phyloP scores from a whole-genome alignment of 1,139 yeast species.

The Nakaseomyces kungkrabaensis region DNA sequence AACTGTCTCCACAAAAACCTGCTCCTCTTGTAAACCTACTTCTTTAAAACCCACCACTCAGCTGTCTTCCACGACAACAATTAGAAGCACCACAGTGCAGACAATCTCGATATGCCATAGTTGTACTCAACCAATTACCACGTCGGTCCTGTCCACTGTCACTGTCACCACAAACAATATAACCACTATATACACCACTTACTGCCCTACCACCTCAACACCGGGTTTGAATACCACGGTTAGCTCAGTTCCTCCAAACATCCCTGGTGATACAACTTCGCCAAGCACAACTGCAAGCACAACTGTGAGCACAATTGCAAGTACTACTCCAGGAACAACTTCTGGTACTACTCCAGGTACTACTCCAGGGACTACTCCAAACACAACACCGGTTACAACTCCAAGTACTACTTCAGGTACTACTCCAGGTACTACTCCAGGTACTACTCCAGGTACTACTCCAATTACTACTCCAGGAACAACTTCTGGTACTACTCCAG shows the following conservation, averaged over 20 bases:
- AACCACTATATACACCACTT: slow-evolving; percentile 1
- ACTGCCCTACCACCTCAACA: not conserved
- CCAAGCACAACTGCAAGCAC: not conserved
- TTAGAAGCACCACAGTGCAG: not conserved
- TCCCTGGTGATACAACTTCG: too few species aligned
- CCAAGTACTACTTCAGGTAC: not conserved
- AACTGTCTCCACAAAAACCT: not conserved
- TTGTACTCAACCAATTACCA: slow-evolving; percentile 1
- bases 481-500: not conserved
- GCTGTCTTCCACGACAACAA: not conserved
- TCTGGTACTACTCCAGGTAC: not conserved
- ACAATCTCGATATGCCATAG: slow-evolving; percentile 3
- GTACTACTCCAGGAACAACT: too few species aligned
- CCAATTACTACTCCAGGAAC: not conserved
- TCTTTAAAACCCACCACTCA: not conserved
- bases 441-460: not conserved
- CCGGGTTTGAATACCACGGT: not conserved
- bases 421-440: too few species aligned
- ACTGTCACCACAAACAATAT: not conserved
- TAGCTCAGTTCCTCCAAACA: not conserved
- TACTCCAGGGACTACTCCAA: not conserved
- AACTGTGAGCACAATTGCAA: not conserved
- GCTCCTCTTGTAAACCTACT: not conserved
- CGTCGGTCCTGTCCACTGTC: slow-evolving; percentile 3
- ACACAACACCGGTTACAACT: not conserved